These are phyloP conservation scores for Amanita polypyramis DNA, from an alignment of 768 basidiomycete genomes.

Conservation along the genomic window DNA sequence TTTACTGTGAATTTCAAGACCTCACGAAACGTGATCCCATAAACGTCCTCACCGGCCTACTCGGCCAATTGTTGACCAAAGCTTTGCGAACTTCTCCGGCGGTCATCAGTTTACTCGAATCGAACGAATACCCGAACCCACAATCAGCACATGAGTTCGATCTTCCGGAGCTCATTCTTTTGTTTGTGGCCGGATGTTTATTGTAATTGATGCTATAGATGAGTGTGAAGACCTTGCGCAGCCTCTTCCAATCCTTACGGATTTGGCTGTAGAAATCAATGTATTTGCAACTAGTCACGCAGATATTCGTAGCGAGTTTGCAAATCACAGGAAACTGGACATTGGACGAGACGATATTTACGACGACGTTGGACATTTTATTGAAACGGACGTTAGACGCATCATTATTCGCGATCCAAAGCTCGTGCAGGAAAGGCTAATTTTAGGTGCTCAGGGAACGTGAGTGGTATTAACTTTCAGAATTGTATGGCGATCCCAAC, in stretches of 20 bases:
- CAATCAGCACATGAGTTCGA: too few species aligned
- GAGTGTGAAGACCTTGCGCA: not conserved
- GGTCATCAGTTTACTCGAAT: too few species aligned
- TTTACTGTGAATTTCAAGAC: too few species aligned
- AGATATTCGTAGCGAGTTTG: not conserved
- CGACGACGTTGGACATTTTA: not conserved
- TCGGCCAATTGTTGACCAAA: too few species aligned
- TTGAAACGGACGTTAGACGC: not conserved
- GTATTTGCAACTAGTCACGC: not conserved
- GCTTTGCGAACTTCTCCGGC: too few species aligned
- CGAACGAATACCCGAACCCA: too few species aligned
- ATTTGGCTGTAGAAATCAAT: not conserved
- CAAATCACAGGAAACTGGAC: not conserved
- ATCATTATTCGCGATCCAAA: not conserved
- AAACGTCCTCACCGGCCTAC: too few species aligned
- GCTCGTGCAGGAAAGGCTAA: not conserved
- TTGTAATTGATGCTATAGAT: not conserved
- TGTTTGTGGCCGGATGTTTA: too few species aligned
- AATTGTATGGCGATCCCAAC: not conserved
- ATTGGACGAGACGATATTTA: not conserved
- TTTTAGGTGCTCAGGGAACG: not conserved
- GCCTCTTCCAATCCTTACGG: not conserved
- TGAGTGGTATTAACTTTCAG: not conserved
- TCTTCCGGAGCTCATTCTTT: too few species aligned
- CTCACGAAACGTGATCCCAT: too few species aligned